Percentiles rank a stretch among this genome's conserved stretches.
phyloP scores from a whole-genome alignment of 176 grass and related monocot genomes.

The Zea luxurians region DNA sequence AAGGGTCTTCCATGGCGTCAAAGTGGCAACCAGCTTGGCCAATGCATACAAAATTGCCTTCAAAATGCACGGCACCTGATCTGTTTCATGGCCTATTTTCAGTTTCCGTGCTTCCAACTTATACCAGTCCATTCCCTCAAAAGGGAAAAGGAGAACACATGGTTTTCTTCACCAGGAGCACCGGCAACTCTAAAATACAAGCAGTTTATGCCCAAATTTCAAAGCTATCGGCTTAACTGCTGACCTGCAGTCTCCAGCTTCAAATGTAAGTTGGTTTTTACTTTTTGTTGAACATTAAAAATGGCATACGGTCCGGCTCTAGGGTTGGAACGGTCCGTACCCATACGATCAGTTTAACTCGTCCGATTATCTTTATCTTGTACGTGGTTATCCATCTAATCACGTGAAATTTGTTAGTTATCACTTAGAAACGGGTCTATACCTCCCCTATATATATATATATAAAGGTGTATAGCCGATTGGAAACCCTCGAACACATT shows the following conservation, averaged over 20 bases:
- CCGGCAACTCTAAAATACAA: background rate
- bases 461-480: no score
- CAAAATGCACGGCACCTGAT: slow-evolving; percentile 15
- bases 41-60: slow-evolving; percentile 1
- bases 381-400: no score
- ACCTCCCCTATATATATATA: no score
- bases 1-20: background rate
- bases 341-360: no score
- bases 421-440: no score
- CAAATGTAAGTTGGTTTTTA: no score
- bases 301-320: no score
- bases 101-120: background rate
- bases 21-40: background rate
- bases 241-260: background rate
- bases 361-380: no score
- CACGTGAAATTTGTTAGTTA: no score
- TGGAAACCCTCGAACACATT: no score
- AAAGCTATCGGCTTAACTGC: background rate
- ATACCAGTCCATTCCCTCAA: background rate
- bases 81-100: background rate
- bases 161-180: background rate
- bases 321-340: no score
- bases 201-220: background rate
- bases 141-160: background rate
- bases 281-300: no score